A percentile compares a stretch with the other conserved stretches of the same genome.
phyloP scores from a whole-genome alignment of 179 eudicot species.

The Dionaea muscipula region DNA sequence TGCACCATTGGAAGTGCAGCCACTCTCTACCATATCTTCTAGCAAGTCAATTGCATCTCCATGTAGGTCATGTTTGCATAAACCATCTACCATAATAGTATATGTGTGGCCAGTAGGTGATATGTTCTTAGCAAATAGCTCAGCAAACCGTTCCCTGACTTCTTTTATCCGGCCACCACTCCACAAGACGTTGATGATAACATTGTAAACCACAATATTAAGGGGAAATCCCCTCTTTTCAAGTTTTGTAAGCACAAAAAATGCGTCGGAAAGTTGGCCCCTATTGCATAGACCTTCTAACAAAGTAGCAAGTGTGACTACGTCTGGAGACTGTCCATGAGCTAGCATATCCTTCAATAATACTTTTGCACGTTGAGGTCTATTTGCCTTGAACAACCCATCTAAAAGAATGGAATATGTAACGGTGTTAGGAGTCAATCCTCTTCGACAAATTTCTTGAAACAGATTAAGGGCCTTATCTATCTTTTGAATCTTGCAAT shows the following conservation, averaged over 20 bases:
- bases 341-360: constrained; percentile 21
- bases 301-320: constrained; percentile 15
- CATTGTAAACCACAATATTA: constrained; percentile 10
- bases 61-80: constrained; percentile 4
- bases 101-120: constrained; percentile 9
- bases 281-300: constrained; percentile 23
- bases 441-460: constrained; percentile 14
- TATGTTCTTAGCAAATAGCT: constrained; percentile 11
- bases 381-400: constrained; percentile 15
- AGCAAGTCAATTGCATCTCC: no score
- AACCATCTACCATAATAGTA: constrained; percentile 10
- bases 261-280: constrained; percentile 13
- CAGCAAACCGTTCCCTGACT: constrained; percentile 3
- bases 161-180: constrained; percentile 8
- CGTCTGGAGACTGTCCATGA: constrained; percentile 11
- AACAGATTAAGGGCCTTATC: constrained; percentile 19
- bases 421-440: constrained; percentile 12
- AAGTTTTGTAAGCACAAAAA: constrained; percentile 7
- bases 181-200: constrained; percentile 16
- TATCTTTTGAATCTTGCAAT: constrained; percentile 14
- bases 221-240: constrained; percentile 10
- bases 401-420: constrained; percentile 18
- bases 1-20: no score
- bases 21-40: no score
- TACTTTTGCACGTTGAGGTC: constrained; percentile 8